These are phyloP conservation scores for Nepenthes alata DNA, from an alignment of 179 eudicot species.

Conservation along the genomic window DNA sequence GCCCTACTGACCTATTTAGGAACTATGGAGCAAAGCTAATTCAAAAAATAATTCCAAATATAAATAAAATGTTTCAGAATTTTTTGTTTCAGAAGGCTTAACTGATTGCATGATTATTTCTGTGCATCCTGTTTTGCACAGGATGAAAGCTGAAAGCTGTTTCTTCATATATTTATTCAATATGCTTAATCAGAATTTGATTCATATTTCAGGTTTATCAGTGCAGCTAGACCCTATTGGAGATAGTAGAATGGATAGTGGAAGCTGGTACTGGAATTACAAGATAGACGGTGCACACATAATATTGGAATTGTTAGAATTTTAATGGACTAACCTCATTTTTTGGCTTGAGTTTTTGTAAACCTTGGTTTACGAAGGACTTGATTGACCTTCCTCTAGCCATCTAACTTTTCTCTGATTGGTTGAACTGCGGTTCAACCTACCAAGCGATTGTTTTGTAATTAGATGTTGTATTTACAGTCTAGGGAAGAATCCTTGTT, in stretches of 20 bases:
- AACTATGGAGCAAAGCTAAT: too few species aligned
- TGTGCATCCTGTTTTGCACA: too few species aligned
- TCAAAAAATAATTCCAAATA: too few species aligned
- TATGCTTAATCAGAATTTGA: not conserved
- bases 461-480: not conserved
- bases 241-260: slow-evolving; percentile 48
- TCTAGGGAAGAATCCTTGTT: not conserved
- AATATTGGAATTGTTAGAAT: slow-evolving; percentile 62
- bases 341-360: slow-evolving; percentile 26
- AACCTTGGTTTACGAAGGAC: slow-evolving; percentile 59
- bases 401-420: slow-evolving; percentile 12
- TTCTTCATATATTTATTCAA: not conserved
- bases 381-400: slow-evolving; percentile 8
- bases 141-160: not conserved
- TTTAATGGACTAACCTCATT: slow-evolving; percentile 22
- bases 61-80: too few species aligned
- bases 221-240: slow-evolving; percentile 51
- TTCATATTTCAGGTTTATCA: slow-evolving; percentile 43
- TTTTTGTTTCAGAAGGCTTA: too few species aligned
- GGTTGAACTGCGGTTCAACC: slow-evolving; percentile 48
- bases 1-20: too few species aligned
- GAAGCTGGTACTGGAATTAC: slow-evolving; percentile 96
- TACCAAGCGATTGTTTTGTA: slow-evolving; percentile 12
- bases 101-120: too few species aligned
- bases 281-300: slow-evolving; percentile 51